Conservation (phyloP, 805 yeast species). For the Isabelozyma pseudorhagii region DNA sequence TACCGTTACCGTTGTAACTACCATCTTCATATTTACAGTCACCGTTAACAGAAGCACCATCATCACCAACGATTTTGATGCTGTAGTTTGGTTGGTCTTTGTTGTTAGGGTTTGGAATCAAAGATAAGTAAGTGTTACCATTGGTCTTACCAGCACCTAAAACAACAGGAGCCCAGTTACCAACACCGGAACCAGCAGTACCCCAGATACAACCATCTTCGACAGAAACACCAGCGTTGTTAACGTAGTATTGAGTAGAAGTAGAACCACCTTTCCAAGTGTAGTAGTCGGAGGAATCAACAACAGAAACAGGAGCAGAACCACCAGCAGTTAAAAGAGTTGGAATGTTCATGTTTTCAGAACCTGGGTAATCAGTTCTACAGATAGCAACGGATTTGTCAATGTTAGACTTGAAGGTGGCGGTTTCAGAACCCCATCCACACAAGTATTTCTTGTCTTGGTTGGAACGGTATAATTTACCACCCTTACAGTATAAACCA, state of each 20-base stretch:
- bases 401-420: constrained; percentile 51
- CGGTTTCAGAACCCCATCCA: constrained; percentile 60
- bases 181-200: constrained; percentile 51
- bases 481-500: constrained; percentile 62
- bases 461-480: constrained; percentile 62
- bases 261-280: constrained; percentile 62
- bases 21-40: constrained; percentile 81
- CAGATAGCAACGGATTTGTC: constrained; percentile 58
- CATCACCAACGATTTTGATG: constrained; percentile 41
- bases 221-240: constrained; percentile 69
- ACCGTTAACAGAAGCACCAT: constrained; percentile 62
- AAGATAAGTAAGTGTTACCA: constrained; percentile 63
- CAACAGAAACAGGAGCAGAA: constrained; percentile 52
- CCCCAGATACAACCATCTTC: constrained; percentile 77
- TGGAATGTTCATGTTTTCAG: constrained; percentile 77
- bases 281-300: constrained; percentile 57
- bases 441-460: constrained; percentile 51
- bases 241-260: constrained; percentile 72
- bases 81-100: constrained; percentile 37
- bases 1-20: constrained; percentile 59
- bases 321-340: constrained; percentile 58
- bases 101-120: constrained; percentile 80
- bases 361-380: constrained; percentile 80
- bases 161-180: constrained; percentile 80
- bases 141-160: constrained; percentile 70